These are phyloP conservation scores for Novymonas esmeraldas DNA, from an alignment of 208 protist species.

Conservation along the genomic window DNA sequence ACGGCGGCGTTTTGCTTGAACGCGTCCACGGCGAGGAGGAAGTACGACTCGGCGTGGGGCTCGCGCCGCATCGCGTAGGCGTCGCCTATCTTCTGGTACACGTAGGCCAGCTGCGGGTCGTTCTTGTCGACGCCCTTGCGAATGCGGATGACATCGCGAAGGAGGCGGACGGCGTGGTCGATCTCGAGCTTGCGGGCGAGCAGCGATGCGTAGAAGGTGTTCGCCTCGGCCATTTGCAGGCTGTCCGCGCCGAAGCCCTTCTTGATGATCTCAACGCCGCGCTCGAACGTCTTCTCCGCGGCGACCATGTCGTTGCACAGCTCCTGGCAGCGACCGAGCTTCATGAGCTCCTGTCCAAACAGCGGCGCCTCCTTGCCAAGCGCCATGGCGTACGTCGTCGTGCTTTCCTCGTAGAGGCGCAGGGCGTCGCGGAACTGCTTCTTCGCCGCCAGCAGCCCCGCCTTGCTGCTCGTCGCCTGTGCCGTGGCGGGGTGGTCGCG, in stretches of 20 bases:
- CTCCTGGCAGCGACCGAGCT: conserved; percentile 83
- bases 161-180: conserved; percentile 58
- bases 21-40: conserved; percentile 79
- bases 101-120: conserved; percentile 82
- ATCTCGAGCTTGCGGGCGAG: conserved; percentile 70
- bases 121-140: conserved; percentile 63
- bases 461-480: conserved; percentile 87
- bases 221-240: conserved; percentile 75
- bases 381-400: conserved; percentile 60
- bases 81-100: conserved; percentile 90
- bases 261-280: conserved; percentile 65
- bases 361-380: conserved; percentile 82
- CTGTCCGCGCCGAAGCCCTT: conserved; percentile 69
- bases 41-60: conserved; percentile 86
- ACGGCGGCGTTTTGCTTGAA: conserved; percentile 77
- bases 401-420: conserved; percentile 83
- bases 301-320: conserved; percentile 69
- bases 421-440: conserved; percentile 86
- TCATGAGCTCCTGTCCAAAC: conserved; percentile 81
- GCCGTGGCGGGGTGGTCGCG: conserved; percentile 84
- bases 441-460: conserved; percentile 68
- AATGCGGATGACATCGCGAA: conserved; percentile 77
- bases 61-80: conserved; percentile 83
- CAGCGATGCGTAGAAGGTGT: conserved; percentile 76
- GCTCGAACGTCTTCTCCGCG: conserved; percentile 74